These are phyloP conservation scores for Microbotryum lychnidis-dioicae DNA, from an alignment of 1,284 basidiomycete genomes.

Conservation along the genomic window DNA sequence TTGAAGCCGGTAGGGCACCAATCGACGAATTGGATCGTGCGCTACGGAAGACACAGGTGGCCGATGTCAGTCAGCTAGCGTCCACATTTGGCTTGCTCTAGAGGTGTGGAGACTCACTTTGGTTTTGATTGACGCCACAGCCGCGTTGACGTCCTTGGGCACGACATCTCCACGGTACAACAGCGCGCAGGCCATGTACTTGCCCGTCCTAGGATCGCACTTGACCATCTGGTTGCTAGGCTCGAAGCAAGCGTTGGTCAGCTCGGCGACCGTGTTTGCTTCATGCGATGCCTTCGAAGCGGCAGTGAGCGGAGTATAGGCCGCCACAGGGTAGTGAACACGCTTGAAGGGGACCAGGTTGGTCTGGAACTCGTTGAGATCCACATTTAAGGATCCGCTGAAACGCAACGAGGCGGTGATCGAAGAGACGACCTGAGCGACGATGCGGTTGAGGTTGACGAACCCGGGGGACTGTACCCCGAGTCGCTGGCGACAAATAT, in stretches of 20 bases:
- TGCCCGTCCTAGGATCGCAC: slow-evolving; percentile 78
- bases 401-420: slow-evolving; percentile 96
- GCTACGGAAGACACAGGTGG: slow-evolving; percentile 47
- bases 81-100: no score
- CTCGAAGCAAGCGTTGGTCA: slow-evolving; percentile 99
- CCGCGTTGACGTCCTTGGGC: slow-evolving; percentile 91
- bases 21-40: slow-evolving; percentile 87
- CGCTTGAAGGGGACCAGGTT: slow-evolving; percentile 52
- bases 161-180: slow-evolving; percentile 73
- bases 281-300: slow-evolving; percentile 76
- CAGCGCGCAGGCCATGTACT: slow-evolving; percentile 69
- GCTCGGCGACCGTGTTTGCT: slow-evolving; percentile 94
- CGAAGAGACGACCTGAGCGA: slow-evolving; percentile 96
- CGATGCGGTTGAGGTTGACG: slow-evolving; percentile 90
- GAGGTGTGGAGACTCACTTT: slow-evolving; percentile 3
- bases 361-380: slow-evolving; percentile 97
- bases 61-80: no score
- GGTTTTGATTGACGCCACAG: slow-evolving; percentile 90
- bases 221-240: slow-evolving; percentile 94
- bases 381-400: slow-evolving; percentile 95
- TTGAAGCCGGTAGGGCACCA: slow-evolving; percentile 99
- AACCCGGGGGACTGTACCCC: slow-evolving; percentile 80
- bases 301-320: slow-evolving; percentile 89
- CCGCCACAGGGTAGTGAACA: slow-evolving; percentile 97
- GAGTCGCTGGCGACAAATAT: slow-evolving; percentile 96